Base-by-base conservation (phyloP, 2,329 filamentous ascomycete species). In the Ophiostoma angusticollis region DNA sequence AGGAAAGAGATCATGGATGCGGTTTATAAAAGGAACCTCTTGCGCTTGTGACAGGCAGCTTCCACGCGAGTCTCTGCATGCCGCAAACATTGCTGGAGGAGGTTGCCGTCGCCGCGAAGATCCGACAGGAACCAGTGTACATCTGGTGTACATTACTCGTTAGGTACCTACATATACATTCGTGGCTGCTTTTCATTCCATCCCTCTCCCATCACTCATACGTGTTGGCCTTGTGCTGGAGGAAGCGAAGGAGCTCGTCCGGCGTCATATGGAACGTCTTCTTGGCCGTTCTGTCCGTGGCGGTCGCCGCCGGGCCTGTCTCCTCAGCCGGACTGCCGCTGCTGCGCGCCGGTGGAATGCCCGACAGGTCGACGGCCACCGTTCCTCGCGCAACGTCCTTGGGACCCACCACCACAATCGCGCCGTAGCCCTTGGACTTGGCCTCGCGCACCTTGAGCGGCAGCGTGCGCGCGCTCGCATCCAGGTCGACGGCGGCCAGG, bases 361-460 rank as follows among this genome's bases (percentile, higher is more conserved):
- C 47, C 9, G 41, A 37, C 19, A 63, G 50, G 39, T 70, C 63
- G 23, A 64, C 67, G 21, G 53, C 70, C 23, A 86, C 63, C n/a
- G 64, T 69, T 28, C 66, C 64, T 12, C 63, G 65, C n/a, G 64
- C 59, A 3, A 82, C 58, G 48, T 87, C 76, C 40, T 67, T 67
- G 22, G 74, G 64, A 1, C 86, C 86, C 9, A 91, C 64, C 2
- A 86, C 75, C 23, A 84, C 67, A 37, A 91, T 74, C 40, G 83
- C 64, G 38, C 80, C 76, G 54, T 87, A 91, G 29, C 78, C 78
- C 57, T 77, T 80, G 34, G 59, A 54, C 47, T 72, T 78, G n/a
- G 84, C 85, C 52, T 82, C 74, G 23, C 69, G 68, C 17, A 85
- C 68, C 57, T 91, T 93, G 53, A 76, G 72, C 2, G 68, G 66